Conservation (phyloP, 371 early-diverging fungal species). For the Rhizopus arrhizus region DNA sequence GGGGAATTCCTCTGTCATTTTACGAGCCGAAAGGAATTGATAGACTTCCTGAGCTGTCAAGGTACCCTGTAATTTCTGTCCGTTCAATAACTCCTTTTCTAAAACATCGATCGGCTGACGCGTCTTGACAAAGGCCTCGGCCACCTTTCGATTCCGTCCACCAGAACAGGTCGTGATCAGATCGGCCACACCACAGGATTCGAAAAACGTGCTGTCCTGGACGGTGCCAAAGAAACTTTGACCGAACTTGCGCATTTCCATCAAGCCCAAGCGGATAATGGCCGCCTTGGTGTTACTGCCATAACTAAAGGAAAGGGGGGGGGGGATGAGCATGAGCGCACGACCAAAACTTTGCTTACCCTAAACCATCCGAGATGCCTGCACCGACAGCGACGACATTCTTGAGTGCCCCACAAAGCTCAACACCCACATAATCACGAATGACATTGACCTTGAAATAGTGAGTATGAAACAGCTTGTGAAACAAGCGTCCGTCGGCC, state of each 20-base stretch:
- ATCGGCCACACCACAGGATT: slow-evolving; percentile 95
- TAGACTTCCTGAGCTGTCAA: slow-evolving; percentile 90
- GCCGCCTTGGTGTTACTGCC: slow-evolving; percentile 98
- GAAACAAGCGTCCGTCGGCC: slow-evolving; percentile 78
- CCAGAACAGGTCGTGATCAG: slow-evolving; percentile 95
- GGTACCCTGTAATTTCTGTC: slow-evolving; percentile 98
- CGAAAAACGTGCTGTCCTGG: slow-evolving; percentile 90
- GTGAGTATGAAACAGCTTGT: slow-evolving; percentile 83
- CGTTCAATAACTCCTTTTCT: slow-evolving; percentile 90
- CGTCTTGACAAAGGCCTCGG: slow-evolving; percentile 87
- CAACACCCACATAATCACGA: slow-evolving; percentile 90
- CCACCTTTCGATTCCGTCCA: slow-evolving; percentile 95
- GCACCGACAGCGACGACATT: slow-evolving; percentile 98
- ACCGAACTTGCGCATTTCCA: slow-evolving; percentile 96
- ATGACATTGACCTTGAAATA: slow-evolving; percentile 88
- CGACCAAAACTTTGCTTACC: slow-evolving; percentile 30
- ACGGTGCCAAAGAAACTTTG: slow-evolving; percentile 80
- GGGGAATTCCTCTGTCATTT: slow-evolving; percentile 78
- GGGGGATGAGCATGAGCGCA: background rate
- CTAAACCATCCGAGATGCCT: slow-evolving; percentile 89
- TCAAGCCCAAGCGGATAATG: slow-evolving; percentile 94
- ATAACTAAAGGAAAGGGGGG: slow-evolving; percentile 51
- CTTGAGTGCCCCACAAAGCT: slow-evolving; percentile 98
- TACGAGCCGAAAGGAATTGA: slow-evolving; percentile 70
- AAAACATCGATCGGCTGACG: slow-evolving; percentile 89